These are phyloP conservation scores for Diaporthe humulicola DNA, from an alignment of 2,329 filamentous ascomycete species.

Conservation along the genomic window DNA sequence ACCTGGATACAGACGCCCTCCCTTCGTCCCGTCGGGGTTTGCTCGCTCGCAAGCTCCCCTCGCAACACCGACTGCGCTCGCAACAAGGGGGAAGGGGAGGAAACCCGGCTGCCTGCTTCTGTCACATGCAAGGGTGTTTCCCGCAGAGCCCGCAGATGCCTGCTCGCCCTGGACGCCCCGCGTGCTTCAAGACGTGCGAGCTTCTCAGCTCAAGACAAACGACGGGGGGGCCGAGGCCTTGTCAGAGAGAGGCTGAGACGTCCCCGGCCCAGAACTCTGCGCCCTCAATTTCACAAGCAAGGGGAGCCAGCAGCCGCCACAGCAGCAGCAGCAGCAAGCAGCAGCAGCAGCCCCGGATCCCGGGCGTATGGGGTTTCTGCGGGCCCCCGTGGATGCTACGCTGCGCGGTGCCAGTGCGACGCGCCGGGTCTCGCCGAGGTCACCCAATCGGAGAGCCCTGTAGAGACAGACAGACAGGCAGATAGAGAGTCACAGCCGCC, in stretches of 20 bases:
- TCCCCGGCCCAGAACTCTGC: background rate
- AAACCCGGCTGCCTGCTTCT: background rate
- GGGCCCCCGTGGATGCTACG: background rate
- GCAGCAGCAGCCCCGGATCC: background rate
- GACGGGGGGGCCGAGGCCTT: background rate
- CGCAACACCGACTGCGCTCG: background rate
- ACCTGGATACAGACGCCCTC: background rate
- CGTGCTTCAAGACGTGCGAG: slow-evolving; percentile 1
- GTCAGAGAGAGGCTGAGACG: slow-evolving; percentile 6
- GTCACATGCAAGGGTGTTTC: background rate
- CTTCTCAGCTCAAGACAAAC: slow-evolving; percentile 14
- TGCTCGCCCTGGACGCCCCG: background rate
- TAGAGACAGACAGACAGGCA: background rate
- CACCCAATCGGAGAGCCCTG: background rate
- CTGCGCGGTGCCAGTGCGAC: slow-evolving; percentile 5
- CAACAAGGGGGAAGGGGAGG: no score
- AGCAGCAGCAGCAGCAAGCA: background rate
- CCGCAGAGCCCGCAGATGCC: background rate
- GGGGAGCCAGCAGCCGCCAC: background rate
- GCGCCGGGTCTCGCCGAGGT: slow-evolving; percentile 1
- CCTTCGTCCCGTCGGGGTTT: background rate
- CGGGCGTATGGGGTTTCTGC: background rate
- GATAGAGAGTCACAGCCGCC: background rate
- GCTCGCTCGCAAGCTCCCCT: slow-evolving; percentile 17
- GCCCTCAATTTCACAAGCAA: background rate